Percentiles rank a stretch among this genome's conserved stretches.
These are phyloP conservation scores for Graphium sp. DNA, from an alignment of 2,329 filamentous ascomycete species.

Conservation along the genomic window DNA sequence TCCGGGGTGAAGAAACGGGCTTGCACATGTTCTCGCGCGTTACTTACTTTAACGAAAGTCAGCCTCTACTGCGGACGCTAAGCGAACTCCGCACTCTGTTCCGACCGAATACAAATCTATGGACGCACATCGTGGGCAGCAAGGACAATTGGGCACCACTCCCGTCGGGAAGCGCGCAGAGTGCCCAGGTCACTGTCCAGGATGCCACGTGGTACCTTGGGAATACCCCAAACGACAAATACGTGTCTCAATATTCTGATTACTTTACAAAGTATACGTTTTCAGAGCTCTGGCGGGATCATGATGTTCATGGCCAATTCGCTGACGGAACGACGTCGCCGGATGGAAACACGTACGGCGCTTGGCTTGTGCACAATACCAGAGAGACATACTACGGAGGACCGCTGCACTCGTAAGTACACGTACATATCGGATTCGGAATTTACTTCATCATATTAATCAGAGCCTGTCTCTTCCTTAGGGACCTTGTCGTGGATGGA, in stretches of 20 bases:
- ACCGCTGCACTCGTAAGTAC: slow-evolving; percentile 41
- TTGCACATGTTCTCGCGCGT: slow-evolving; percentile 44
- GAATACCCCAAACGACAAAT: slow-evolving; percentile 33
- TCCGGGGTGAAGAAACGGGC: slow-evolving; percentile 44
- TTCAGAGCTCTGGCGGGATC: slow-evolving; percentile 37
- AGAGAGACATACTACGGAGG: slow-evolving; percentile 46
- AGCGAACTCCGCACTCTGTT: slow-evolving; percentile 47
- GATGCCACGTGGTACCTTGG: slow-evolving; percentile 47
- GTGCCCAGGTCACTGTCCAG: slow-evolving; percentile 32
- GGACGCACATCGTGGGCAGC: slow-evolving; percentile 46
- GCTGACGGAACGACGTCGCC: slow-evolving; percentile 20
- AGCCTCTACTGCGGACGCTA: slow-evolving; percentile 36
- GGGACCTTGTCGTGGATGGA: slow-evolving; percentile 46
- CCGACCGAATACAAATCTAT: slow-evolving; percentile 39
- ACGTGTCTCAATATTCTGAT: slow-evolving; percentile 35
- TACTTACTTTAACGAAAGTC: slow-evolving; percentile 39
- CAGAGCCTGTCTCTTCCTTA: no score
- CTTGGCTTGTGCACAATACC: slow-evolving; percentile 49
- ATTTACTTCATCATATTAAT: no score
- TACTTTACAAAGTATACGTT: slow-evolving; percentile 55
- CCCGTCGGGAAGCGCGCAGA: slow-evolving; percentile 21
- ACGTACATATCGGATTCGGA: not conserved
- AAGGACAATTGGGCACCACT: slow-evolving; percentile 33
- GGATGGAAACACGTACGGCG: slow-evolving; percentile 35
- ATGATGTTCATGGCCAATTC: slow-evolving; percentile 35